Base-by-base conservation (phyloP, 2,329 filamentous ascomycete genomes). In the Epichloe scottii region DNA sequence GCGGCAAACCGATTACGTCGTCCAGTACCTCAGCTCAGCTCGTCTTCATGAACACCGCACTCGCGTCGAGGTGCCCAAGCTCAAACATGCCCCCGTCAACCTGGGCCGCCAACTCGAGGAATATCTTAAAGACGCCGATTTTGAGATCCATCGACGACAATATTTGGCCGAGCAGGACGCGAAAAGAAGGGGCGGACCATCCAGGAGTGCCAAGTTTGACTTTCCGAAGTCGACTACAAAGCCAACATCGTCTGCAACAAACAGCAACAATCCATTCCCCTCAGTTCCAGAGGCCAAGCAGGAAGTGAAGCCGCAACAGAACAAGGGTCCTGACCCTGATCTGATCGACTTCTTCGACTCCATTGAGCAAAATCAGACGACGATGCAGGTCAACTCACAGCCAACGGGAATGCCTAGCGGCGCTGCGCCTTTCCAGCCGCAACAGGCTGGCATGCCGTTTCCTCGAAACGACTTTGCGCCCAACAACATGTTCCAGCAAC, bases 1-100 rank as follows among this genome's bases (percentile, higher is more conserved):
- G 15, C 85, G 81, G 60, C 90, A 95, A 66, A 98, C 93, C 6
- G 90, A 97, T 59, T 81, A 84, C 57, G 91, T 97, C 1, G 91
- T 98, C 15, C 83, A 89, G 60, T 98, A 91, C 62, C 78, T 98
- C 44, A 84, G 84, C 59, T 77, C 91, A 42, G 93, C 93, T 43
- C 81, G 91, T 55, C 85, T 93, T 63, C 93, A 91, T 64, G 89
- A 97, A 68, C 85, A 90, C 63, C 88, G 90, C 56, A 98, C 93
- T 5, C 78, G 91, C 54, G 79, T 98, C 39, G 89, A 96, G 62
- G 94, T 98, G 7, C 93, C 93, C 10, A 96, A 95, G 71, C 77
- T 98, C 58, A 97, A 96, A 71, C 93, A 98, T 65, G 93, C 93
- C 5, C 94, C 93, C 1, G 90, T 94, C 1, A 95, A 93, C 63